Conservation (phyloP, 73 alveolate genomes). For the Breviolum minutum region DNA sequence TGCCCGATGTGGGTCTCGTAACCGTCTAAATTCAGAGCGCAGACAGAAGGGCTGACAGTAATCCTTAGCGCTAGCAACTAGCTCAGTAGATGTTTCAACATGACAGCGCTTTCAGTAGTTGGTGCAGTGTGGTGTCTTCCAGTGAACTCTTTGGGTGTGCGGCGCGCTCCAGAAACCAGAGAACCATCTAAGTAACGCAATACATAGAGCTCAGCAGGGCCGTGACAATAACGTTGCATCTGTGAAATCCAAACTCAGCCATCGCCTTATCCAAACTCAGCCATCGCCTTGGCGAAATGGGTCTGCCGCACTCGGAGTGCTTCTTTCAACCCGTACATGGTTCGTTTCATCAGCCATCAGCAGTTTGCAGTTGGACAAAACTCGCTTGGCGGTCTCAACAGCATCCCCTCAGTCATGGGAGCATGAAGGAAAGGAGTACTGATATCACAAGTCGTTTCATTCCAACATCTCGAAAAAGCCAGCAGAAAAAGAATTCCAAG, state of each 20-base stretch:
- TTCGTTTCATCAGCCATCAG: background rate
- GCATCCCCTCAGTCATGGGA: background rate
- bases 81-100: too few species aligned
- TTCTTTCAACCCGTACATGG: background rate
- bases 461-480: background rate
- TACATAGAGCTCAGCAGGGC: background rate
- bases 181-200: background rate
- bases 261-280: too few species aligned
- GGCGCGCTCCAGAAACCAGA: background rate
- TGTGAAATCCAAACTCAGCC: too few species aligned
- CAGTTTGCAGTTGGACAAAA: background rate
- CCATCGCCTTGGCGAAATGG: background rate
- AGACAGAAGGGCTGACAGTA: too few species aligned
- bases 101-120: too few species aligned
- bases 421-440: background rate
- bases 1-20: too few species aligned
- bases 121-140: too few species aligned
- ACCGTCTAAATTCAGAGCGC: too few species aligned
- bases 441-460: background rate
- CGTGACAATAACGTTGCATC: background rate
- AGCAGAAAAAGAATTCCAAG: background rate
- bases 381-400: background rate
- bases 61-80: too few species aligned
- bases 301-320: background rate
- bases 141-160: background rate